Conservation (phyloP, 306 rosid species). For the Cucurbita ficifolia region DNA sequence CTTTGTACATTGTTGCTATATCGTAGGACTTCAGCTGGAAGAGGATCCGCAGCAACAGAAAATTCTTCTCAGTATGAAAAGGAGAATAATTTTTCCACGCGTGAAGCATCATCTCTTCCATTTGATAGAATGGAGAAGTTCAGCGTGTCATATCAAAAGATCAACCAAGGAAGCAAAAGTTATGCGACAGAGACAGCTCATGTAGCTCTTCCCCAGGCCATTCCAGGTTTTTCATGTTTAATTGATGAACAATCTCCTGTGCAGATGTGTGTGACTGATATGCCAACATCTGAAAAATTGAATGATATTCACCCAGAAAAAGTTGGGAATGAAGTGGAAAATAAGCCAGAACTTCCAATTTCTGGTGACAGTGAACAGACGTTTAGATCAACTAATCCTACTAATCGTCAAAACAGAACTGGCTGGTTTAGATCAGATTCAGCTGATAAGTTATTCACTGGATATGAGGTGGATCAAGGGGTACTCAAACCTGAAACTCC, state of each 20-base stretch:
- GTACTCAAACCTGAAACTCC: slow-evolving; percentile 20
- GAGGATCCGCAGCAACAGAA: slow-evolving; percentile 15
- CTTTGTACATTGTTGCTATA: slow-evolving; percentile 10
- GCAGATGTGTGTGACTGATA: slow-evolving; percentile 16
- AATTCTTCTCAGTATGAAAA: slow-evolving; percentile 17
- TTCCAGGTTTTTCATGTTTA: slow-evolving; percentile 48
- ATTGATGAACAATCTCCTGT: slow-evolving; percentile 44
- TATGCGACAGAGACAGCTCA: slow-evolving; percentile 31
- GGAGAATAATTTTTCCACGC: slow-evolving; percentile 17
- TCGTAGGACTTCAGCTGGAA: slow-evolving; percentile 35
- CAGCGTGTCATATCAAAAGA: slow-evolving; percentile 54
- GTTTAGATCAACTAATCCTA: slow-evolving; percentile 18
- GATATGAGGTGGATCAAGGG: slow-evolving; percentile 30
- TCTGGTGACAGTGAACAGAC: slow-evolving; percentile 29
- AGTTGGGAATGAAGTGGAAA: background rate
- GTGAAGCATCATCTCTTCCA: slow-evolving; percentile 17
- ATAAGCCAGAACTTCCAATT: slow-evolving; percentile 15
- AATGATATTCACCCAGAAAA: background rate
- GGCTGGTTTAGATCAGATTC: slow-evolving; percentile 20
- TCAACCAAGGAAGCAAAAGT: slow-evolving; percentile 41
- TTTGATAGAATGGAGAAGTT: slow-evolving; percentile 32
- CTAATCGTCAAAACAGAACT: slow-evolving; percentile 18
- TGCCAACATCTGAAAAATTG: slow-evolving; percentile 8
- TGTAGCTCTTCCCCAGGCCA: slow-evolving; percentile 47
- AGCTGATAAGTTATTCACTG: slow-evolving; percentile 26